Percentiles rank a stretch among this genome's conserved stretches.
phyloP scores from a whole-genome alignment of 768 basidiomycete species.

The Saitozyma sp. region DNA sequence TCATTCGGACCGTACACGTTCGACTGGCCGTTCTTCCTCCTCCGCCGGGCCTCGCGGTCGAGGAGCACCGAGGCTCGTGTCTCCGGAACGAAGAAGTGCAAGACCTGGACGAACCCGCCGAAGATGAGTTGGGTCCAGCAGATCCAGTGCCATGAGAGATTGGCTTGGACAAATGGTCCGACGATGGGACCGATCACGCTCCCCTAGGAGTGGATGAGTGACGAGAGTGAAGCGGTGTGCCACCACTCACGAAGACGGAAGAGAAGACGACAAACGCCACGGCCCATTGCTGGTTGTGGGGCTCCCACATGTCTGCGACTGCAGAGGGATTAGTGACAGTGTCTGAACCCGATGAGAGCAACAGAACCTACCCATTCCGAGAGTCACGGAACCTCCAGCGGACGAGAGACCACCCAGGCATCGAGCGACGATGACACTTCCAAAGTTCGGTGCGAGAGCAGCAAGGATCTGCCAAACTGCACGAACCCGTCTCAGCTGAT shows the following conservation, averaged over 20 bases:
- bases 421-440: constrained; percentile 35
- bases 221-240: not conserved
- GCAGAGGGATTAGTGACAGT: not conserved
- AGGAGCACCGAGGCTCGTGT: constrained; percentile 40
- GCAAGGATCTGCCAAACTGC: constrained; percentile 45
- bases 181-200: constrained; percentile 34
- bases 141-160: constrained; percentile 29
- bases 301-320: constrained; percentile 46
- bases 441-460: constrained; percentile 44
- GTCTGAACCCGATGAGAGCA: not conserved
- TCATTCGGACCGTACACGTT: constrained; percentile 45
- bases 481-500: not conserved
- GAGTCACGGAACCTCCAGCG: constrained; percentile 48
- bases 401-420: constrained; percentile 48
- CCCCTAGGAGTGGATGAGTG: constrained; percentile 10
- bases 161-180: constrained; percentile 30
- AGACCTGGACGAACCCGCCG: constrained; percentile 38
- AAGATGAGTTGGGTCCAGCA: constrained; percentile 47
- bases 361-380: constrained; percentile 33
- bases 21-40: constrained; percentile 28
- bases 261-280: constrained; percentile 48
- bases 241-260: constrained; percentile 17
- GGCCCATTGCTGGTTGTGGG: constrained; percentile 42
- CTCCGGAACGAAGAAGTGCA: constrained; percentile 47
- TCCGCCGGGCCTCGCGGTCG: constrained; percentile 33